phyloP scores from a whole-genome alignment of 768 basidiomycete genomes.

The Rhizopogon salebrosus region DNA sequence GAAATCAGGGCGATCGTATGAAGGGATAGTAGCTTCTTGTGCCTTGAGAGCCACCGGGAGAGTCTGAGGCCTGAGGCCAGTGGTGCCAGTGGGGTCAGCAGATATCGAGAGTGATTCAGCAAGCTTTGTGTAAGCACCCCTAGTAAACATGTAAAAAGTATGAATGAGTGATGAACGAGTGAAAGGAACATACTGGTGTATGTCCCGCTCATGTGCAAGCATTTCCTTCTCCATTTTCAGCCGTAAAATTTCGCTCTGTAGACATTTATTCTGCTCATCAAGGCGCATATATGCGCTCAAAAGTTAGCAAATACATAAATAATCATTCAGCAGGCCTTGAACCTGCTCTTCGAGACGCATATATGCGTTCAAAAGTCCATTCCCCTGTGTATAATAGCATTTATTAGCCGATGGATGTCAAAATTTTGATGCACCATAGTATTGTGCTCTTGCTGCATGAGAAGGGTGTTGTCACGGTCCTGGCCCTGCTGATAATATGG shows the following conservation, averaged over 20 bases:
- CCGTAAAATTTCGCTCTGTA: background rate
- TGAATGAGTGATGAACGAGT: background rate
- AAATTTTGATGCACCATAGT: background rate
- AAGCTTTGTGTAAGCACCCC: background rate
- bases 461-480: no score
- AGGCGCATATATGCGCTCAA: background rate
- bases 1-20: background rate
- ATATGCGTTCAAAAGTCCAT: background rate
- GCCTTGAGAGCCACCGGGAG: background rate
- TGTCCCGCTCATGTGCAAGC: background rate
- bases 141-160: no score
- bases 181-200: background rate
- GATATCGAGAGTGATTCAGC: background rate
- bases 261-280: background rate
- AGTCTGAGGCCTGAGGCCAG: background rate
- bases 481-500: no score
- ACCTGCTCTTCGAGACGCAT: background rate
- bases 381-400: background rate
- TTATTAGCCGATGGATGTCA: background rate
- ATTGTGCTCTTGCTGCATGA: background rate
- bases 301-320: background rate
- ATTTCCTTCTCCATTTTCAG: background rate
- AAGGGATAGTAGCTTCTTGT: background rate
- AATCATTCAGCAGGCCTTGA: background rate
- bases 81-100: background rate